Conservation (phyloP, 1,139 yeast genomes). For the Entelexis sorbosivorans region DNA sequence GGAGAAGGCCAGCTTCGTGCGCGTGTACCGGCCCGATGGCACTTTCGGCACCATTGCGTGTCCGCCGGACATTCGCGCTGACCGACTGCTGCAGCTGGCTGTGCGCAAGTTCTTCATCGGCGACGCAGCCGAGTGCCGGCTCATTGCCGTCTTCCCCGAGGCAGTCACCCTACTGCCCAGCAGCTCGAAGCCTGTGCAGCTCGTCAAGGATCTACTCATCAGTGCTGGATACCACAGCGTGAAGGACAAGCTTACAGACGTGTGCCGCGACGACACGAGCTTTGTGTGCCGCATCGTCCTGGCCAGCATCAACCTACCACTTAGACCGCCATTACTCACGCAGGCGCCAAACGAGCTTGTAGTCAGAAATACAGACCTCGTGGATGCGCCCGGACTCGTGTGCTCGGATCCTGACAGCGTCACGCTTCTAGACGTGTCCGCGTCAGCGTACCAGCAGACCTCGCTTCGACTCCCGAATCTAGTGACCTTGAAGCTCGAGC, state of each 20-base stretch:
- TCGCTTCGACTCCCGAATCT: constrained; percentile 6
- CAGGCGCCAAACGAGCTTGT: constrained; percentile 39
- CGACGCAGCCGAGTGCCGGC: constrained; percentile 59
- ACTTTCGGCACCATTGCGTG: constrained; percentile 73
- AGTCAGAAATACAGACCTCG: constrained; percentile 16
- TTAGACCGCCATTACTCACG: constrained; percentile 49
- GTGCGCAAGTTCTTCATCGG: constrained; percentile 69
- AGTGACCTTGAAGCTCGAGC: constrained; percentile 1
- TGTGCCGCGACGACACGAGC: constrained; percentile 82
- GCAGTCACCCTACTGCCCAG: constrained; percentile 62
- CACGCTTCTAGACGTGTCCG: constrained; percentile 13
- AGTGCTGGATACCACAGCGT: constrained; percentile 66
- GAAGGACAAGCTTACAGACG: constrained; percentile 59
- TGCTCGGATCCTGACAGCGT: constrained; percentile 10
- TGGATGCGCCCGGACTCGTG: constrained; percentile 16
- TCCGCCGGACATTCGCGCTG: constrained; percentile 64
- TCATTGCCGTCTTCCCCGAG: constrained; percentile 72
- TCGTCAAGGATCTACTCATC: constrained; percentile 62
- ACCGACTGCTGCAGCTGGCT: constrained; percentile 56
- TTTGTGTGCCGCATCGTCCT: constrained; percentile 77
- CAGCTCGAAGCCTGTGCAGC: constrained; percentile 64
- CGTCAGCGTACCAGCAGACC: constrained; percentile 16
- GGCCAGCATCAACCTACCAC: constrained; percentile 34
- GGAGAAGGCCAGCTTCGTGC: constrained; percentile 38
- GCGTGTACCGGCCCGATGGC: constrained; percentile 69